These are phyloP conservation scores for Candida anglica DNA, from an alignment of 805 yeast species.

Conservation along the genomic window DNA sequence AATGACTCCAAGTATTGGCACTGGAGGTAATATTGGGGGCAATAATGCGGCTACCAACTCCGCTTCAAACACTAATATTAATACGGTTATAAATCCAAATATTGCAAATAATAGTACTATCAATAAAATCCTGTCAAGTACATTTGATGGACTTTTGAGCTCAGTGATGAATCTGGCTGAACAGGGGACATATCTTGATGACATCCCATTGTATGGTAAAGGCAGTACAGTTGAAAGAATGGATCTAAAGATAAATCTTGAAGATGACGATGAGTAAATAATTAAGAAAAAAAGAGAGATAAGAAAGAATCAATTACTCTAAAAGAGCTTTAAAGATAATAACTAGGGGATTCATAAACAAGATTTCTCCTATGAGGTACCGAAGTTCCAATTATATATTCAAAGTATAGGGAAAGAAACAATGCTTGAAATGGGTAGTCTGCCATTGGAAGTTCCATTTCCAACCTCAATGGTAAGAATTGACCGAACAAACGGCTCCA, in stretches of 20 bases:
- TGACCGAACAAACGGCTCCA: no score
- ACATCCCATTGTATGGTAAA: conserved; percentile 35
- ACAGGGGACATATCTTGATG: conserved; percentile 28
- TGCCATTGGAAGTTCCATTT: no score
- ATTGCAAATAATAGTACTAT: conserved; percentile 1
- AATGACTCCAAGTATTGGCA: conserved; percentile 1
- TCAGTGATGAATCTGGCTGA: conserved; percentile 14
- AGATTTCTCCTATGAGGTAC: no score
- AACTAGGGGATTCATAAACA: no score
- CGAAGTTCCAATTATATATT: no score
- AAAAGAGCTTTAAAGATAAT: not conserved
- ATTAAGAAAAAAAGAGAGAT: no score
- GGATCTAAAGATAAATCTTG: conserved; percentile 24
- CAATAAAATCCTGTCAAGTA: conserved; percentile 17
- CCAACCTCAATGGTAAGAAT: no score
- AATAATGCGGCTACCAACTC: conserved; percentile 7
- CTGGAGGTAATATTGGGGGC: not conserved
- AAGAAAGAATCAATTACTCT: not conserved
- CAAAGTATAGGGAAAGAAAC: no score
- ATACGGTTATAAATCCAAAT: conserved; percentile 1
- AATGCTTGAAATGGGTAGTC: no score
- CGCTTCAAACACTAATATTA: conserved; percentile 6
- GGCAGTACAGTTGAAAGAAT: conserved; percentile 36
- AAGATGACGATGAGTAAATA: no score
- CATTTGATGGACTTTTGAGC: conserved; percentile 28